These are phyloP conservation scores for Epichloe hybrida DNA, from an alignment of 2,329 filamentous ascomycete species.

Conservation along the genomic window DNA sequence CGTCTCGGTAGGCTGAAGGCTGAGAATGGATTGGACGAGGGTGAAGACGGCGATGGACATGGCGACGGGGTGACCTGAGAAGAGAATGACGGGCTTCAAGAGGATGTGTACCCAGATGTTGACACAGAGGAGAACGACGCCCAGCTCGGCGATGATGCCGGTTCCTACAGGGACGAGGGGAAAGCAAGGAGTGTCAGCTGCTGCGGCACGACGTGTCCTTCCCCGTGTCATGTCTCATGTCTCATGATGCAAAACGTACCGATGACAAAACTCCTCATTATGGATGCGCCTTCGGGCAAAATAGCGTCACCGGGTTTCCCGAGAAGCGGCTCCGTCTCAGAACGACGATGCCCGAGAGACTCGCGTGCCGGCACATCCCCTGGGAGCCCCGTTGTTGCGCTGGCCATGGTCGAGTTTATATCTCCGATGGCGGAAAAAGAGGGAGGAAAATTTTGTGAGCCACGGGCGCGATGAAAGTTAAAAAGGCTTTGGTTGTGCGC, in stretches of 20 bases:
- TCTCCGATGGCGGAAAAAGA: neutral
- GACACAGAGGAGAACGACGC: slow-evolving; percentile 58
- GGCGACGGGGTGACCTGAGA: slow-evolving; percentile 76
- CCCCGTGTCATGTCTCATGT: neutral
- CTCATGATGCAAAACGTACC: slow-evolving; percentile 34
- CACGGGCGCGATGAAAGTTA: neutral
- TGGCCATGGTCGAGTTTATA: slow-evolving; percentile 41
- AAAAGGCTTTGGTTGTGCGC: neutral
- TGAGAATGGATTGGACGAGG: slow-evolving; percentile 64
- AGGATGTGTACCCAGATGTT: slow-evolving; percentile 72
- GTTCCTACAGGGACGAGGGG: slow-evolving; percentile 44
- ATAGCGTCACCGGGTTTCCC: slow-evolving; percentile 55
- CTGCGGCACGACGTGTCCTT: neutral
- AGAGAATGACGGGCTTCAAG: slow-evolving; percentile 57
- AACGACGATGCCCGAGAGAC: slow-evolving; percentile 10
- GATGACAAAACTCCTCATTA: slow-evolving; percentile 59
- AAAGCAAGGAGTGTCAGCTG: no score
- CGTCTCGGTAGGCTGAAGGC: slow-evolving; percentile 72
- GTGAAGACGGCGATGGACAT: slow-evolving; percentile 55
- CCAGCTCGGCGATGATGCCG: slow-evolving; percentile 65
- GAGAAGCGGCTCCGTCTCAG: slow-evolving; percentile 31
- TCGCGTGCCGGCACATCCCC: slow-evolving; percentile 25
- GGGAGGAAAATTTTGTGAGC: no score
- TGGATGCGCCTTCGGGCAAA: slow-evolving; percentile 49
- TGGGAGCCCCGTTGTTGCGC: slow-evolving; percentile 54